These are phyloP conservation scores for Urostyla sp. DNA, from an alignment of 73 alveolate genomes.

Conservation along the genomic window DNA sequence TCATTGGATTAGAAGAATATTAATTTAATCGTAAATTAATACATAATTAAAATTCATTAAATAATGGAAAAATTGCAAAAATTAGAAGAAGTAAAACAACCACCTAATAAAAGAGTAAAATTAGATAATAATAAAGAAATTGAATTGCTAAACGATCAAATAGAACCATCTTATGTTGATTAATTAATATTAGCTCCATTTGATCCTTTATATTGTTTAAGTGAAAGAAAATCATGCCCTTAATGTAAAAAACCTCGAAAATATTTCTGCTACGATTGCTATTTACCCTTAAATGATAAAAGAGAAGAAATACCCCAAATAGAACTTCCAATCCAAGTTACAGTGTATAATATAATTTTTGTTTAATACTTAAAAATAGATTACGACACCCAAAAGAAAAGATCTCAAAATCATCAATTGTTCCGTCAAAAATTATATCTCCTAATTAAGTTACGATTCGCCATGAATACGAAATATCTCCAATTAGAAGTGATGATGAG, in stretches of 20 bases:
- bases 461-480: constrained; percentile 33
- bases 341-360: constrained; percentile 36
- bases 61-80: no score
- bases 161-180: not conserved
- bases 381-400: constrained; percentile 75
- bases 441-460: constrained; percentile 59
- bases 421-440: constrained; percentile 63
- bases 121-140: no score
- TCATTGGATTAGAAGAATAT: no score
- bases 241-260: constrained; percentile 28
- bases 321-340: constrained; percentile 64
- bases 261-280: constrained; percentile 68
- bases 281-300: constrained; percentile 41
- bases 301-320: constrained; percentile 48
- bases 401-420: constrained; percentile 69
- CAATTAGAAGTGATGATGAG: constrained; percentile 30
- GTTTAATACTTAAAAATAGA: not conserved
- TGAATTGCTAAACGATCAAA: no score
- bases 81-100: no score
- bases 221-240: not conserved
- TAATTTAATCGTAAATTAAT: no score
- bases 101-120: no score
- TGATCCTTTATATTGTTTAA: not conserved
- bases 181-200: not conserved
- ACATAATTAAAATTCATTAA: no score